These are phyloP conservation scores for Neonectria magnoliae DNA, from an alignment of 2,329 filamentous ascomycete species.

Conservation along the genomic window DNA sequence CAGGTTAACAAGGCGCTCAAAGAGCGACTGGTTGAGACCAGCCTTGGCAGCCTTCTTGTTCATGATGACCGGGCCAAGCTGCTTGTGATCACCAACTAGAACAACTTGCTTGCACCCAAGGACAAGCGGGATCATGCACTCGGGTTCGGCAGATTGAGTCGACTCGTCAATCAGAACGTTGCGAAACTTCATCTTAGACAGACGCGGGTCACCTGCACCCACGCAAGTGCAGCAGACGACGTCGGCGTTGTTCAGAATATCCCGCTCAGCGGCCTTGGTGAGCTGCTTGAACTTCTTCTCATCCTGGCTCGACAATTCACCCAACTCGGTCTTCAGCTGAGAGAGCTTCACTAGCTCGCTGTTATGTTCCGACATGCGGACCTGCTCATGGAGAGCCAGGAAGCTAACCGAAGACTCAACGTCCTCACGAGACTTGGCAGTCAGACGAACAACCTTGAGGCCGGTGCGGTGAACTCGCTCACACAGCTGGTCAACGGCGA, in stretches of 20 bases:
- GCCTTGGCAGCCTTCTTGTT: constrained; percentile 99
- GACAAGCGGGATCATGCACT: constrained; percentile 98
- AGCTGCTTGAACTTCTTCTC: constrained; percentile 99
- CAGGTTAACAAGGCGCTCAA: constrained; percentile 95
- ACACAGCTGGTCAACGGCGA: constrained; percentile 97
- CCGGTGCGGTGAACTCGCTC: constrained; percentile 95
- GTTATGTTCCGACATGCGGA: constrained; percentile 97
- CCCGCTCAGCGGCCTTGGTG: constrained; percentile 90
- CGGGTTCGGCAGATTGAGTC: constrained; percentile 96
- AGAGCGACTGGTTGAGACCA: constrained; percentile 96
- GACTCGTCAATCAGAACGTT: constrained; percentile 98
- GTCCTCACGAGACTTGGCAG: constrained; percentile 98
- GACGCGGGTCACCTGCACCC: constrained; percentile 92
- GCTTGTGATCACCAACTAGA: constrained; percentile 97
- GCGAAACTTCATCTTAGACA: constrained; percentile 97
- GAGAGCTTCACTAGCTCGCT: constrained; percentile 91
- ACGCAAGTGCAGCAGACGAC: constrained; percentile 99
- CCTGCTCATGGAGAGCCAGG: constrained; percentile 94
- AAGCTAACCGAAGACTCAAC: constrained; percentile 98
- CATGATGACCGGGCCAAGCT: constrained; percentile 98
- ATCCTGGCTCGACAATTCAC: constrained; percentile 92
- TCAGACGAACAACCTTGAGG: constrained; percentile 95
- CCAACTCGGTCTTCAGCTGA: constrained; percentile 89
- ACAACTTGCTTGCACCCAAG: constrained; percentile 98
- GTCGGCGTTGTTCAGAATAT: constrained; percentile 94